phyloP scores from a whole-genome alignment of 1,284 basidiomycete species.

The Tetrapyrgos nigripes region DNA sequence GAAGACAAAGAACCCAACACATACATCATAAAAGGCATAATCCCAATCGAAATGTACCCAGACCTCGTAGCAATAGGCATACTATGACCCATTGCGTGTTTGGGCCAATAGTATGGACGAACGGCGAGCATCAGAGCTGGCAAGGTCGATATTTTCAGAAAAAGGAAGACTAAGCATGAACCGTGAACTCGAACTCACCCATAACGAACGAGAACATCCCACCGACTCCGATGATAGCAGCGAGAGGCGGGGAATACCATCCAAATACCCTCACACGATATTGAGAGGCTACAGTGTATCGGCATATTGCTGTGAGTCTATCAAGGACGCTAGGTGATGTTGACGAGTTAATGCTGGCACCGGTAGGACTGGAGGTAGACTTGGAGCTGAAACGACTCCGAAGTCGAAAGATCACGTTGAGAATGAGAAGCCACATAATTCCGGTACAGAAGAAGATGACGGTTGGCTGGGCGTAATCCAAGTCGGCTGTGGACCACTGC shows the following conservation, averaged over 20 bases:
- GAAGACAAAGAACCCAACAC: slow-evolving; percentile 8
- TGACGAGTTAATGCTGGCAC: neutral
- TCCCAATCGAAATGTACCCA: slow-evolving; percentile 41
- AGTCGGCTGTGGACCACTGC: slow-evolving; percentile 39
- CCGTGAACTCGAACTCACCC: slow-evolving; percentile 27
- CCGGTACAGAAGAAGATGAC: slow-evolving; percentile 38
- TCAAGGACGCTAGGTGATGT: slow-evolving; percentile 14
- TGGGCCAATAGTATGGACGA: slow-evolving; percentile 43
- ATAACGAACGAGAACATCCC: slow-evolving; percentile 38
- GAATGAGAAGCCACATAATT: slow-evolving; percentile 24
- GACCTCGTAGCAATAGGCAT: slow-evolving; percentile 44
- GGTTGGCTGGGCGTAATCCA: slow-evolving; percentile 38
- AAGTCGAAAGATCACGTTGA: slow-evolving; percentile 1
- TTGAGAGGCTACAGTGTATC: slow-evolving; percentile 32
- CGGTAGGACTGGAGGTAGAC: neutral
- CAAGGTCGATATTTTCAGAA: neutral
- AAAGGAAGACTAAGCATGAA: neutral
- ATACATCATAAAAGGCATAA: slow-evolving; percentile 43
- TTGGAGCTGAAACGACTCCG: slow-evolving; percentile 10
- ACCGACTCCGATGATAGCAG: slow-evolving; percentile 32
- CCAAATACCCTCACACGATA: slow-evolving; percentile 25
- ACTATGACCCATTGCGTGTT: slow-evolving; percentile 40
- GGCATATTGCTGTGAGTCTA: slow-evolving; percentile 27
- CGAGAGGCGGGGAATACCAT: slow-evolving; percentile 42
- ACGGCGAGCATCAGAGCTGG: slow-evolving; percentile 37